Conservation (phyloP, 1,284 basidiomycete genomes). For the Leccinum fallax region DNA sequence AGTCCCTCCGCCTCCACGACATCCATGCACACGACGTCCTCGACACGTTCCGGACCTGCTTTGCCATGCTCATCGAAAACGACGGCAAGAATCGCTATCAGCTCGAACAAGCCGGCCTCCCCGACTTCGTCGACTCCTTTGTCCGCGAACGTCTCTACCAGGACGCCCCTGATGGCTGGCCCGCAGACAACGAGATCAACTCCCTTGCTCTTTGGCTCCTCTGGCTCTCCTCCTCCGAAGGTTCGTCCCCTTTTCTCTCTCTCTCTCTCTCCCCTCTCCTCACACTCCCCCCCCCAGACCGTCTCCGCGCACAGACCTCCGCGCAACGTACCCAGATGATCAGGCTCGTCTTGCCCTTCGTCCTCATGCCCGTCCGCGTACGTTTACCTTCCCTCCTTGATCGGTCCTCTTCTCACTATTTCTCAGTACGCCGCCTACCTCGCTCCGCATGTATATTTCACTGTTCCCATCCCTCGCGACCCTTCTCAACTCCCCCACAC, state of each 20-base stretch:
- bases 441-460: conserved; percentile 62
- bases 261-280: background rate
- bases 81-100: conserved; percentile 72
- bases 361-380: conserved; percentile 54
- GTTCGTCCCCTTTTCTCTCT: conserved; percentile 44
- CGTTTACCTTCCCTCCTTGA: conserved; percentile 17
- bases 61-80: conserved; percentile 70
- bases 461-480: conserved; percentile 46
- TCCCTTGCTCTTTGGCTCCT: conserved; percentile 63
- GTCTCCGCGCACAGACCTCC: conserved; percentile 44
- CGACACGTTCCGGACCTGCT: conserved; percentile 30
- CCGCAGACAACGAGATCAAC: conserved; percentile 49
- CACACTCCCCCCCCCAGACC: conserved; percentile 38
- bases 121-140: conserved; percentile 48
- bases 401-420: conserved; percentile 4
- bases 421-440: conserved; percentile 56
- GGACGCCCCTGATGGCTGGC: conserved; percentile 52
- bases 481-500: conserved; percentile 37
- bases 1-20: conserved; percentile 42
- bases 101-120: conserved; percentile 54
- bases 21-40: conserved; percentile 48
- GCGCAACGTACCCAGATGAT: conserved; percentile 49
- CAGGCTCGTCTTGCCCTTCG: conserved; percentile 56
- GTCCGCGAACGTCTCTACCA: conserved; percentile 50
- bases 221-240: conserved; percentile 58